A percentile compares a stretch with the other conserved stretches of the same genome.
These are phyloP conservation scores for Sphenostylis stenocarpa DNA, from an alignment of 306 rosid species.

Conservation along the genomic window DNA sequence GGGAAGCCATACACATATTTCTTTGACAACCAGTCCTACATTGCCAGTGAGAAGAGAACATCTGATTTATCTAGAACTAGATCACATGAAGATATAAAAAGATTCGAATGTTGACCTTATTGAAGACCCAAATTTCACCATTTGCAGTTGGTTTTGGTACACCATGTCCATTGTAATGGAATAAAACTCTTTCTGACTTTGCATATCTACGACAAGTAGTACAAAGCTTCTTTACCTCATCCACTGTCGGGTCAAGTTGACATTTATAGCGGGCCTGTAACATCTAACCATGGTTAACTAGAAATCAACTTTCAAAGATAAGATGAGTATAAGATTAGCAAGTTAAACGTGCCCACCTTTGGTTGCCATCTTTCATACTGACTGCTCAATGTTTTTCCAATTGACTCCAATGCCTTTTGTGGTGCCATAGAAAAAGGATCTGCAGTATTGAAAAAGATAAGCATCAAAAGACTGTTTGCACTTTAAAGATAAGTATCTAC, in stretches of 20 bases:
- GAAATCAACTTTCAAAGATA: constrained; percentile 29
- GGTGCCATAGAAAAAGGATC: constrained; percentile 98
- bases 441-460: constrained; percentile 39
- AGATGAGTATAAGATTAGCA: constrained; percentile 13
- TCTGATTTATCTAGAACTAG: constrained; percentile 2
- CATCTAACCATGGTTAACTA: constrained; percentile 34
- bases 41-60: background rate
- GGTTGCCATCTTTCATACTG: constrained; percentile 99
- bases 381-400: constrained; percentile 78
- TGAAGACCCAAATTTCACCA: constrained; percentile 99
- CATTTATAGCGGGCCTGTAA: constrained; percentile 86
- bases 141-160: constrained; percentile 96
- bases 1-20: background rate
- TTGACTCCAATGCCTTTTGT: constrained; percentile 88
- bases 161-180: constrained; percentile 99
- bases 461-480: constrained; percentile 3
- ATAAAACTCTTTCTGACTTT: constrained; percentile 91
- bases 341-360: constrained; percentile 55
- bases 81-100: background rate
- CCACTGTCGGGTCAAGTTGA: constrained; percentile 96
- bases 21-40: constrained; percentile 1
- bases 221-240: constrained; percentile 98
- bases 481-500: background rate
- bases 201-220: constrained; percentile 81
- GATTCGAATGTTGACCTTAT: constrained; percentile 62